Base-by-base conservation (phyloP, 1,139 yeast species). In the Blastobotrys elegans region DNA sequence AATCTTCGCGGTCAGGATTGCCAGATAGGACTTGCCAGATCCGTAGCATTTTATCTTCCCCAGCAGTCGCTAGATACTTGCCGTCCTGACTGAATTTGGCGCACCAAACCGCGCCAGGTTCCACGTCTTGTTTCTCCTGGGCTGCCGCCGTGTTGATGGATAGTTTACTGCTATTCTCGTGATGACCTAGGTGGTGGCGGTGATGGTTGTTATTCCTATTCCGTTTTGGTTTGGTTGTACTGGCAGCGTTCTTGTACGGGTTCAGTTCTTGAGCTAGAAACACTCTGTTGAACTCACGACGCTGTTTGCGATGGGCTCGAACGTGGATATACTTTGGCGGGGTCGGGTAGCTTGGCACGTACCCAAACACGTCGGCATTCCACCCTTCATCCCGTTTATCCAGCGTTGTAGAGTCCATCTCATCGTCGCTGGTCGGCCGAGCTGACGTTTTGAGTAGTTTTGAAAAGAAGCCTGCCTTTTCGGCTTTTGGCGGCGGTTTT, bases 21-120 rank as follows among this genome's bases (percentile, higher is more conserved):
- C 51, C 32, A 0, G 86, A 72, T 1, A 88, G 76, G 2, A 87
- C 95, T 61, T 85, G 81, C 94, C 95, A 89, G 2, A 90, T 71
- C 48, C 81, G 71, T 31, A 89, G 74, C 1, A 74, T 67, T 1
- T 81, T 73, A 58, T 84, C 90, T 53, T 84, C 77, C 8, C 96
- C 95, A 0, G 92, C 96, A 0, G 86, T 79, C 0, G 96, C 96
- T 56, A 89, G 63, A 60, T 75, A 87, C 62, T 79, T 81, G 7
- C 97, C 97, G 66, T 89, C 95, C 21, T 67, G 67, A 53, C 87
- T 81, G 65, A 89, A 88, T 55, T 79, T 77, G 71, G 86, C 72
- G 16, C 80, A 77, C 78, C 89, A 86, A 7, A 84, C 72, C 16
- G 90, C 87, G 32, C 70, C 70, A 13, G 61, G 51, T 35, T 55